Evolutionary conservation across 495 filamentous ascomycete genomes (phyloP).

Genomic region (Venustampulla echinocandica): DNA sequence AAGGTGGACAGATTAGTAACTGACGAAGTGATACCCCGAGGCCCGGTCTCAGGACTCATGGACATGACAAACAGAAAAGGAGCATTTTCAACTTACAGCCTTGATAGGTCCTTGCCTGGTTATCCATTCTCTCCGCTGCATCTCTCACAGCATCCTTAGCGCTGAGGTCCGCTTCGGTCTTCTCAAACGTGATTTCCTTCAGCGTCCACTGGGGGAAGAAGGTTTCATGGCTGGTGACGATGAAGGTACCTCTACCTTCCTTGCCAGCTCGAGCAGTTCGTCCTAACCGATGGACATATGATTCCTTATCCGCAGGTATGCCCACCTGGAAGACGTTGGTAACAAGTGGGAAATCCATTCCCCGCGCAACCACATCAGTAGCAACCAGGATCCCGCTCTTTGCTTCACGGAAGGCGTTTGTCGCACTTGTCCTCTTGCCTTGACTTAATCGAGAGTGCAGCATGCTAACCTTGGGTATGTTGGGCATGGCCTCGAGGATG

Average conservation of each 20-base stretch:
- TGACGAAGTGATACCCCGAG: no score
- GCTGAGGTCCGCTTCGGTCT: slow-evolving; percentile 24
- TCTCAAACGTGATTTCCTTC: slow-evolving; percentile 28
- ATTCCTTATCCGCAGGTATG: slow-evolving; percentile 49
- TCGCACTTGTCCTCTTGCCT: slow-evolving; percentile 45
- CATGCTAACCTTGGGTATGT: slow-evolving; percentile 39
- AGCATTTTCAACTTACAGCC: slow-evolving; percentile 15
- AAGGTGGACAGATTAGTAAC: background rate
- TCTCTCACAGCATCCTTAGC: slow-evolving; percentile 19
- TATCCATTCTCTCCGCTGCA: slow-evolving; percentile 18
- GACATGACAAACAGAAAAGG: background rate
- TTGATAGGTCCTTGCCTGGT: slow-evolving; percentile 27
- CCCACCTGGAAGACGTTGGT: slow-evolving; percentile 66
- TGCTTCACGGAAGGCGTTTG: slow-evolving; percentile 51
- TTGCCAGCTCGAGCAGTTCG: slow-evolving; percentile 64
- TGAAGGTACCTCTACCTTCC: slow-evolving; percentile 57
- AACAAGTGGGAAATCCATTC: slow-evolving; percentile 70
- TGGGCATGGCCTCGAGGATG: slow-evolving; percentile 37
- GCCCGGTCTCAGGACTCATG: no score
- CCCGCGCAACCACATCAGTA: slow-evolving; percentile 62
- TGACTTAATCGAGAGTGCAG: slow-evolving; percentile 57
- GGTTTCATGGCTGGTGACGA: slow-evolving; percentile 50
- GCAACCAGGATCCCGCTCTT: slow-evolving; percentile 51
- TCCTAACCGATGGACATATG: slow-evolving; percentile 68
- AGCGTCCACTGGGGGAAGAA: slow-evolving; percentile 44